Conservation (phyloP, 2,329 filamentous ascomycete species). For the Hypomyces perniciosus region DNA sequence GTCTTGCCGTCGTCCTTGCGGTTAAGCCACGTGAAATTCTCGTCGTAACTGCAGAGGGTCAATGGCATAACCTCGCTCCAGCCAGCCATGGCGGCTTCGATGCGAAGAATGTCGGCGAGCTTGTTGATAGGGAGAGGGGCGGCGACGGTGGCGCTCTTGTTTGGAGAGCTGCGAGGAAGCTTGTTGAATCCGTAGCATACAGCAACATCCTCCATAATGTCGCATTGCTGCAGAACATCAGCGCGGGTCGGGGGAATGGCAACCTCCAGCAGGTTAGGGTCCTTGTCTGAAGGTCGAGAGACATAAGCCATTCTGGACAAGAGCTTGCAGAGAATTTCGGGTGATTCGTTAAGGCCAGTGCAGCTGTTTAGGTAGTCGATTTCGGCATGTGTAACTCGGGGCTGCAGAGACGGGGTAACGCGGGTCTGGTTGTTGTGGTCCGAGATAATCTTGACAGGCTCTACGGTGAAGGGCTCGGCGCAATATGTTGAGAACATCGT, state of each 20-base stretch:
- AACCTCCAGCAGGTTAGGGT: constrained; percentile 69
- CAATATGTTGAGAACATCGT: constrained; percentile 97
- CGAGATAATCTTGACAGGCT: constrained; percentile 88
- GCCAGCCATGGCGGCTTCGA: constrained; percentile 86
- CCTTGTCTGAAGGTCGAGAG: constrained; percentile 67
- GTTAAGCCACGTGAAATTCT: constrained; percentile 96
- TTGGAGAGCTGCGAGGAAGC: constrained; percentile 79
- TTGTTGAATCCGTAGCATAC: constrained; percentile 98
- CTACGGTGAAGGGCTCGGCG: constrained; percentile 81
- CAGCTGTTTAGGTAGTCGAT: constrained; percentile 92
- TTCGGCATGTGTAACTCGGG: constrained; percentile 72
- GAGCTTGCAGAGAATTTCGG: constrained; percentile 69
- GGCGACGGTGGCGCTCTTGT: constrained; percentile 78
- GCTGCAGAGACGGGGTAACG: constrained; percentile 72
- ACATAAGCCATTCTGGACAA: constrained; percentile 83
- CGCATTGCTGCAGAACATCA: constrained; percentile 91
- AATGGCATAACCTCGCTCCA: constrained; percentile 96
- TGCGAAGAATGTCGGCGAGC: constrained; percentile 81
- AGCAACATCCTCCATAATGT: constrained; percentile 97
- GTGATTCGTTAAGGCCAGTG: constrained; percentile 72
- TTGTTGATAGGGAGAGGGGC: constrained; percentile 90
- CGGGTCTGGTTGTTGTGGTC: constrained; percentile 82
- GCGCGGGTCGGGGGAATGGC: constrained; percentile 83
- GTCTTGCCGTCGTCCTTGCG: constrained; percentile 79
- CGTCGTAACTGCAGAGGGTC: constrained; percentile 94